Conservation (phyloP, 441 rosid species). For the Populus hybrid region DNA sequence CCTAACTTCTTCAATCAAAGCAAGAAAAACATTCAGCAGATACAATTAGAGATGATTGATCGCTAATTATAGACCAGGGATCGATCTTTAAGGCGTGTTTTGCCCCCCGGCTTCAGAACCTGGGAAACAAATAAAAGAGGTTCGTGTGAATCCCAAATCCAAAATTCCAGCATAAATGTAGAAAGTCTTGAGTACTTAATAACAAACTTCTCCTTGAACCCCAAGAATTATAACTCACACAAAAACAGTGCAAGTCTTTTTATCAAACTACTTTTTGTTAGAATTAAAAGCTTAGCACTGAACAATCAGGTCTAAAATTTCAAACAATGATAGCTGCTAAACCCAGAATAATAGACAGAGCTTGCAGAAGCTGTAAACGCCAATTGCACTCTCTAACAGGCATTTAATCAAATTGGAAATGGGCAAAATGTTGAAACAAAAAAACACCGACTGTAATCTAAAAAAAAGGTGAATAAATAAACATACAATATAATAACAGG, state of each 20-base stretch:
- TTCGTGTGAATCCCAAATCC: neutral
- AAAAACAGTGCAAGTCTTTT: neutral
- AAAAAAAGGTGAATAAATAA: no score
- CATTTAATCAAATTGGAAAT: no score
- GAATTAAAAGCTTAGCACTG: neutral
- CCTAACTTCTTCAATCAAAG: slow-evolving; percentile 51
- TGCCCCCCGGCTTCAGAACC: slow-evolving; percentile 96
- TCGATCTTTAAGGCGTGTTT: slow-evolving; percentile 62
- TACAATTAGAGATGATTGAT: slow-evolving; percentile 45
- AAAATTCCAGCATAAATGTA: no score
- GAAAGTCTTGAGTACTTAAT: no score
- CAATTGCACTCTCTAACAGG: no score
- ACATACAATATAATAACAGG: no score
- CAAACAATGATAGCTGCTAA: neutral
- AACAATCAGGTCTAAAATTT: neutral
- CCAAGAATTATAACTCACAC: neutral
- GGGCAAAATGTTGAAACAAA: no score
- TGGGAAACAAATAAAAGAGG: slow-evolving; percentile 17
- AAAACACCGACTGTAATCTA: no score
- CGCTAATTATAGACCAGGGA: slow-evolving; percentile 80
- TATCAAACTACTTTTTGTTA: neutral
- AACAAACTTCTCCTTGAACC: neutral
- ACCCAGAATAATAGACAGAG: no score
- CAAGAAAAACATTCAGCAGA: slow-evolving; percentile 80
- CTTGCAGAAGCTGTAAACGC: no score